Percentiles rank a stretch among this genome's conserved stretches.
These are phyloP conservation scores for Plasmodium adleri DNA, from an alignment of 169 alveolate species.

Conservation along the genomic window DNA sequence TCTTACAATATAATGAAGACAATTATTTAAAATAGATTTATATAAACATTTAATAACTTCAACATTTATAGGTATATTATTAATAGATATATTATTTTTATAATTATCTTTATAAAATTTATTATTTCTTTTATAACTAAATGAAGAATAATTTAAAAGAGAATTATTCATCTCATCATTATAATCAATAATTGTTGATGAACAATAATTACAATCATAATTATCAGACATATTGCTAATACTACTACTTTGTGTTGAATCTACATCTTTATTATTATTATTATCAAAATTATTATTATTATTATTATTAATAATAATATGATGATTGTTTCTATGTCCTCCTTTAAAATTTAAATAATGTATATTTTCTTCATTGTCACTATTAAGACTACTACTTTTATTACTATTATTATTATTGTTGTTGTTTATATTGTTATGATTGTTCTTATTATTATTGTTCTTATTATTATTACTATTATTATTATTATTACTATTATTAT, in stretches of 20 bases:
- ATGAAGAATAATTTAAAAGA: slow-evolving; percentile 20
- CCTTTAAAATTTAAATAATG: neutral
- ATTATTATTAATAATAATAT: neutral
- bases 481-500: too few relatives aligned
- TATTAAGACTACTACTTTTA: neutral
- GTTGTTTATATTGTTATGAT: neutral
- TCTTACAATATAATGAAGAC: slow-evolving; percentile 65
- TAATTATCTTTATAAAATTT: slow-evolving; percentile 26
- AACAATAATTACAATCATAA: slow-evolving; percentile 17
- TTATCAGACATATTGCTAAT: slow-evolving; percentile 13
- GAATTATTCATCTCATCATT: slow-evolving; percentile 36
- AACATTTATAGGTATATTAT: slow-evolving; percentile 55
- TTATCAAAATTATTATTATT: neutral
- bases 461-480: too few relatives aligned
- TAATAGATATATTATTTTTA: slow-evolving; percentile 32
- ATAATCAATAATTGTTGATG: slow-evolving; percentile 50
- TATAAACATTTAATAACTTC: slow-evolving; percentile 65
- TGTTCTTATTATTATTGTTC: too few relatives aligned
- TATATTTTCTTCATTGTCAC: neutral
- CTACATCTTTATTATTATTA: too few relatives aligned
- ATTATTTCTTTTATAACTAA: slow-evolving; percentile 6
- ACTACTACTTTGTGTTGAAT: slow-evolving; percentile 27
- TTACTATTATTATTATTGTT: neutral
- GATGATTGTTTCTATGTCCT: neutral
- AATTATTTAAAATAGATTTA: slow-evolving; percentile 17